Percentiles rank a stretch among this genome's conserved stretches.
Evolutionary conservation across 371 early-diverging fungal genomes (phyloP).

Genomic region (Rhizopus sp.): DNA sequence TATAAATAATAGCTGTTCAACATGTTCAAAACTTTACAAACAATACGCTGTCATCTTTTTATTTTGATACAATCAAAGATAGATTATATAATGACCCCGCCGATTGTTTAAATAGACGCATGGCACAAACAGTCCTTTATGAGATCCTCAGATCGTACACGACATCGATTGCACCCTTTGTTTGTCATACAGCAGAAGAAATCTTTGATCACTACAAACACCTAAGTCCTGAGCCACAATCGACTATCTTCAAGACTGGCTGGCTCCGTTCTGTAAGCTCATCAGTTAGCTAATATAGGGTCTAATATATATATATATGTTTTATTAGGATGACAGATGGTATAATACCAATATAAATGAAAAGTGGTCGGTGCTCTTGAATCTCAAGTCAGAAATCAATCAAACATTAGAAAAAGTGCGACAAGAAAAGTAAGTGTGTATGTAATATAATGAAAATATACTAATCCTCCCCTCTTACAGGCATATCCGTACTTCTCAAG

Average conservation of each 20-base stretch:
- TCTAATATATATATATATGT: slow-evolving; percentile 1
- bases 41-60: slow-evolving; percentile 73
- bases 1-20: slow-evolving; percentile 47
- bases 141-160: slow-evolving; percentile 69
- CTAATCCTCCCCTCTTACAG: slow-evolving; percentile 16
- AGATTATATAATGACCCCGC: slow-evolving; percentile 70
- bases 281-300: background rate
- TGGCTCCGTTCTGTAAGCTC: slow-evolving; percentile 59
- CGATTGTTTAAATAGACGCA: slow-evolving; percentile 42
- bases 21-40: slow-evolving; percentile 72
- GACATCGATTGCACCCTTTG: slow-evolving; percentile 67
- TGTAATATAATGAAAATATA: background rate
- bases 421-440: slow-evolving; percentile 55
- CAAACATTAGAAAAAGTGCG: slow-evolving; percentile 70
- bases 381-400: slow-evolving; percentile 64
- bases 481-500: slow-evolving; percentile 58
- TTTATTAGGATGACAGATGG: slow-evolving; percentile 56
- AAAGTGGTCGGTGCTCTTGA: slow-evolving; percentile 60
- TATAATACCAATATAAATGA: slow-evolving; percentile 44
- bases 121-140: slow-evolving; percentile 73
- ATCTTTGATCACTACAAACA: slow-evolving; percentile 67
- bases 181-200: slow-evolving; percentile 80
- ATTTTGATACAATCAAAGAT: slow-evolving; percentile 86
- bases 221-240: slow-evolving; percentile 44
- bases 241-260: slow-evolving; percentile 63